Evolutionary conservation across 768 basidiomycete species (phyloP).

Genomic region (Chiua virens): DNA sequence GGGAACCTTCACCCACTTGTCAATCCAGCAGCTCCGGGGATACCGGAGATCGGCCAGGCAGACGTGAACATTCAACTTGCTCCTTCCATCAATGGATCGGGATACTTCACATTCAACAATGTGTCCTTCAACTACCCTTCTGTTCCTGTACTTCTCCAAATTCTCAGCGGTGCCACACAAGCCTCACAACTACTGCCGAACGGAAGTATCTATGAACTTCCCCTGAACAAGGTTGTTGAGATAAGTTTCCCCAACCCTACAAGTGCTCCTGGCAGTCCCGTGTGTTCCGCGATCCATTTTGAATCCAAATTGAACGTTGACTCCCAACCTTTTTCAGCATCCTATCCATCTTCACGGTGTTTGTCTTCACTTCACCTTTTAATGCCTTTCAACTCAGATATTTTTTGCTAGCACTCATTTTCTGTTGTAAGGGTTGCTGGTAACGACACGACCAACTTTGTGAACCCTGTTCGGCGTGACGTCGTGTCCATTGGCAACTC

Average conservation of each 20-base stretch:
- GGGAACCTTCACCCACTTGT: constrained; percentile 37
- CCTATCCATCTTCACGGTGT: constrained; percentile 45
- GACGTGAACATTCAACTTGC: constrained; percentile 36
- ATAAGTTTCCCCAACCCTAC: constrained; percentile 42
- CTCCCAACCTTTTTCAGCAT: constrained; percentile 22
- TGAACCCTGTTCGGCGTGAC: constrained; percentile 39
- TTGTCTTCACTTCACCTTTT: background rate
- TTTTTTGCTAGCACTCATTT: constrained; percentile 33
- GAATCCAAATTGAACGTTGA: background rate
- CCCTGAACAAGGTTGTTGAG: constrained; percentile 45
- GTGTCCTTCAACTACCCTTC: constrained; percentile 39
- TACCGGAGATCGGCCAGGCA: constrained; percentile 37
- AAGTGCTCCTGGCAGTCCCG: constrained; percentile 26
- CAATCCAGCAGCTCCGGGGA: constrained; percentile 39
- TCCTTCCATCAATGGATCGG: background rate
- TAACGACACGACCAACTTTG: constrained; percentile 31
- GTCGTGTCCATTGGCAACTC: constrained; percentile 25
- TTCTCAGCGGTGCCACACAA: constrained; percentile 50
- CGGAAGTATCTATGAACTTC: constrained; percentile 48
- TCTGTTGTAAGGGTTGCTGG: constrained; percentile 36
- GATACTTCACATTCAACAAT: constrained; percentile 21
- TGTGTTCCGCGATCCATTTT: constrained; percentile 17
- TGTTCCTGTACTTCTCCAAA: constrained; percentile 57
- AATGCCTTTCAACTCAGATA: constrained; percentile 11
- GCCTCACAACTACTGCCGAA: constrained; percentile 48